Percentiles rank a stretch among this genome's conserved stretches.
phyloP scores from a whole-genome alignment of 2,329 filamentous ascomycete species.

The Xylaria sp. region DNA sequence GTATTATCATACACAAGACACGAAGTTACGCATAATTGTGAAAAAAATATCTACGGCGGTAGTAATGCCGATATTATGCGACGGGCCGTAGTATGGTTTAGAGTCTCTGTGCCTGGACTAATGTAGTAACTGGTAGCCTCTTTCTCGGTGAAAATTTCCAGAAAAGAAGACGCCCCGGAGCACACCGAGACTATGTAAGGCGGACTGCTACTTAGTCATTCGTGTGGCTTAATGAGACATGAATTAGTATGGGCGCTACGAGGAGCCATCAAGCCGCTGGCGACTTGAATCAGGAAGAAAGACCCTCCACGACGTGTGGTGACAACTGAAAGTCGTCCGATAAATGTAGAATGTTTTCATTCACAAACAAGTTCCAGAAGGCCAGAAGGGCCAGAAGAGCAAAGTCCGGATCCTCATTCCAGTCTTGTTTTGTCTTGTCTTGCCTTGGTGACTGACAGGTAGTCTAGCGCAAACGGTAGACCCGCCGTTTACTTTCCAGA shows the following conservation, averaged over 20 bases:
- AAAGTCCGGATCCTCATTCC: background rate
- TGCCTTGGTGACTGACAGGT: background rate
- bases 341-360: constrained; percentile 8
- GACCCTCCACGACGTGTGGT: background rate
- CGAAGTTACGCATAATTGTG: background rate
- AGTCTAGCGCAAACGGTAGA: constrained; percentile 1
- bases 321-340: constrained; percentile 3
- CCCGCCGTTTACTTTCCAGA: constrained; percentile 3
- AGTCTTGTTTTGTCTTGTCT: constrained; percentile 8
- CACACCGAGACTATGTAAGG: constrained; percentile 9
- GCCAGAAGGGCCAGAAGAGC: background rate
- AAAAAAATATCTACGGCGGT: background rate
- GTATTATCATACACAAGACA: background rate
- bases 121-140: background rate
- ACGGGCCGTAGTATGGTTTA: background rate
- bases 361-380: background rate
- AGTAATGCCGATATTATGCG: background rate
- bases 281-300: constrained; percentile 17
- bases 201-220: constrained; percentile 8
- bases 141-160: constrained; percentile 18
- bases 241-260: constrained; percentile 3
- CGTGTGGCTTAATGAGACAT: constrained; percentile 23
- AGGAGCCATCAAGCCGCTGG: constrained; percentile 17
- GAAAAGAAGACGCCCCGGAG: constrained; percentile 11
- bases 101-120: background rate